A percentile compares a stretch with the other conserved stretches of the same genome.
phyloP scores from a whole-genome alignment of 805 yeast species.

The Pichia manshurica region DNA sequence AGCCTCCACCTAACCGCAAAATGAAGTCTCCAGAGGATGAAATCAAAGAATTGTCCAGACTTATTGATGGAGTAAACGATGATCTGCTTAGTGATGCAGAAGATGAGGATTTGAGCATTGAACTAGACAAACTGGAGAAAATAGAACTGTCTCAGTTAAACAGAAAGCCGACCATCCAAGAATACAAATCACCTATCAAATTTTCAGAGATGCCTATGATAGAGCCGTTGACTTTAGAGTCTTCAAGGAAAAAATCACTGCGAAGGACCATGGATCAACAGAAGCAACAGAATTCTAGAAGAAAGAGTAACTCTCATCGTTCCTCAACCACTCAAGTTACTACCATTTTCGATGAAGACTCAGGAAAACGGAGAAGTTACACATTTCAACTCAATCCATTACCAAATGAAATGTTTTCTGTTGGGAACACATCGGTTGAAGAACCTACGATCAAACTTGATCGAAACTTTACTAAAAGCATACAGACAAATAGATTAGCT shows the following conservation, averaged over 20 bases:
- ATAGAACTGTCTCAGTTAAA: conserved; percentile 26
- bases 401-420: conserved; percentile 18
- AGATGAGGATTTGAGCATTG: conserved; percentile 24
- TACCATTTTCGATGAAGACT: conserved; percentile 20
- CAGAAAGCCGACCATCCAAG: conserved; percentile 9
- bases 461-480: conserved; percentile 10
- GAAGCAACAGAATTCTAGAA: background rate
- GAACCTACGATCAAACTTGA: conserved; percentile 28
- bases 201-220: conserved; percentile 31
- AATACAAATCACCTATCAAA: conserved; percentile 27
- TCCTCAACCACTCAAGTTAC: conserved; percentile 1
- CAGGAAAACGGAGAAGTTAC: background rate
- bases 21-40: conserved; percentile 15
- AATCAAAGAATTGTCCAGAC: conserved; percentile 18
- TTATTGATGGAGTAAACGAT: conserved; percentile 18
- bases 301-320: background rate
- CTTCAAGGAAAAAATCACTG: conserved; percentile 23
- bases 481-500: background rate
- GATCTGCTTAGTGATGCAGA: conserved; percentile 20
- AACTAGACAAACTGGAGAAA: conserved; percentile 26
- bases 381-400: conserved; percentile 15
- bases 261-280: conserved; percentile 15
- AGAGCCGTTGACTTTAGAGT: conserved; percentile 27
- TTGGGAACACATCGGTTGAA: conserved; percentile 11
- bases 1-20: background rate